Base-by-base conservation (phyloP, 2,329 filamentous ascomycete genomes). In the Clarireedia hainanense region DNA sequence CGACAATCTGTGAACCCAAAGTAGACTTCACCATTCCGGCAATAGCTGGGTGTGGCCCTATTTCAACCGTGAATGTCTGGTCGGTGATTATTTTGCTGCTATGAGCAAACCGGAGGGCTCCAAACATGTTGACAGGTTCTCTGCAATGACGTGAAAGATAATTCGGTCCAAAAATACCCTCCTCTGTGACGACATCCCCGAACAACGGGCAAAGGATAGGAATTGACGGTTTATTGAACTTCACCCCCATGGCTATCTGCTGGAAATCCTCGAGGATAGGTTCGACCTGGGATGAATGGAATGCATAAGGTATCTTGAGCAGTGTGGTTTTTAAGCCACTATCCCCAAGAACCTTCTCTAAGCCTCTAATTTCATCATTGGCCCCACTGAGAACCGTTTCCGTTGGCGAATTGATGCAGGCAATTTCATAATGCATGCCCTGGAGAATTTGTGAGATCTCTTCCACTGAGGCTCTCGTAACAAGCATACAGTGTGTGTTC, bases 201-300 rank as follows among this genome's bases (percentile, higher is more conserved):
- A 46, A 46, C 12, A 23, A 46, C 12, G 43, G 10, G 10, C 15
- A 46, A 24, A 20, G 10, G 23, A 46, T 20, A 5, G 43, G 43
- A 40, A 40, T 40, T 5, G 12, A 15, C 10, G 37, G 37, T 40
- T 40, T 40, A 5, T 12, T 7, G 37, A 40, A 40, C 17, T 14
- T 40, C 12, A 40, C 37, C 17, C 37, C 37, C 14, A 15, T 20
- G 46, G 48, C 10, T 39, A 20, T 24, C 43, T 20, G n/a, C 37
- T 26, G 23, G 12, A 47, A 56, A 2, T 42, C 20, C 24, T 56
- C 30, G 5, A 56, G 42, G 6, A 56, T 34, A n/a, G 6, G 14
- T n/a, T 56, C 42, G 30, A 51, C 47, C 9, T 56, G 54, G 6
- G 20, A 14, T 6, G 54, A 52, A 27, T 56, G 54, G 40, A 56